These are phyloP conservation scores for Sclerotinia minor DNA, from an alignment of 2,329 filamentous ascomycete species.

Conservation along the genomic window DNA sequence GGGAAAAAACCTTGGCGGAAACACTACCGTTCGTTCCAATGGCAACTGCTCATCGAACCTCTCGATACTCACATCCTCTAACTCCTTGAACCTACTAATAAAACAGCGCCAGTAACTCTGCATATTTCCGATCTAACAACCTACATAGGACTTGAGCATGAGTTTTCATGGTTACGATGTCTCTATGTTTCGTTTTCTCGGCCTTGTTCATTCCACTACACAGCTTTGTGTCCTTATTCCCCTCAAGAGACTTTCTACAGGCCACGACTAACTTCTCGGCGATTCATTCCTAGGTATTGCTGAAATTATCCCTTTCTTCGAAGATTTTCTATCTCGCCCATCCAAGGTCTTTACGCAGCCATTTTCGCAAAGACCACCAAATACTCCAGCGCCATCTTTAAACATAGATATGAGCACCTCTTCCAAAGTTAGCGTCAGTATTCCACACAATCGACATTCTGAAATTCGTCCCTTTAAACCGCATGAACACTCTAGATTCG, in stretches of 20 bases:
- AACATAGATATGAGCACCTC: slow-evolving; percentile 31
- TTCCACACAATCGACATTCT: slow-evolving; percentile 25
- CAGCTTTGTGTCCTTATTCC: background rate
- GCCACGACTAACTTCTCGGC: background rate
- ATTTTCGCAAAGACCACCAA: slow-evolving; percentile 33
- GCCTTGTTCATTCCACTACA: background rate
- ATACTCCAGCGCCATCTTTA: slow-evolving; percentile 31
- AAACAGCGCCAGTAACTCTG: slow-evolving; percentile 28
- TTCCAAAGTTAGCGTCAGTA: background rate
- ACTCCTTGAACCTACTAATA: slow-evolving; percentile 40
- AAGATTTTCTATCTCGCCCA: slow-evolving; percentile 39
- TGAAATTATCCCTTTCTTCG: slow-evolving; percentile 33
- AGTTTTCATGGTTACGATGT: background rate
- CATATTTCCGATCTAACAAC: slow-evolving; percentile 40
- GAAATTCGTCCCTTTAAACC: slow-evolving; percentile 33
- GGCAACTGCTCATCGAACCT: slow-evolving; percentile 42
- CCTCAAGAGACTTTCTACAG: background rate
- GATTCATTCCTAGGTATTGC: slow-evolving; percentile 29
- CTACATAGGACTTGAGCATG: slow-evolving; percentile 6
- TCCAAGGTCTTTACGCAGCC: slow-evolving; percentile 38
- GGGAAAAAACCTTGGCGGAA: slow-evolving; percentile 38
- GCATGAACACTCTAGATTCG: slow-evolving; percentile 32
- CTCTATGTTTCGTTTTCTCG: background rate
- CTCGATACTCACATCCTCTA: slow-evolving; percentile 41
- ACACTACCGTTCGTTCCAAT: slow-evolving; percentile 43